Evolutionary conservation across 495 filamentous ascomycete species (phyloP), one percentile per base, ranked within the genome.

Genomic region (Parmelia sp.): DNA sequence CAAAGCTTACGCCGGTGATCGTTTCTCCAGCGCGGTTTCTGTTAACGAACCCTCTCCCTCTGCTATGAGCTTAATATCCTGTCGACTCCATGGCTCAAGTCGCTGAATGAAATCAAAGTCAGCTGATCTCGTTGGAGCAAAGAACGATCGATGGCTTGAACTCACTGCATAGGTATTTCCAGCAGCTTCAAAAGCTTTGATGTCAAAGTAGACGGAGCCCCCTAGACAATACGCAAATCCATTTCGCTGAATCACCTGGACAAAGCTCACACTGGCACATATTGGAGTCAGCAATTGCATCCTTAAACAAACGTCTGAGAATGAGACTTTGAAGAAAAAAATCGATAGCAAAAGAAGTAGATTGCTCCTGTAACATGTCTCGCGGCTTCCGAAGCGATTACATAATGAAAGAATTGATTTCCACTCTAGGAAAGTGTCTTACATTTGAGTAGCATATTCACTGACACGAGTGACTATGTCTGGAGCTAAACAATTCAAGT

Each of bases 191-290:
- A 96, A 97, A 0, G 90, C 84, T 4, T 79, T 77, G 66, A 96
- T 97, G 67, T 97, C 93, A 64, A 97, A 97, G 75, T 97, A 98
- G 3, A 98, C 91, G 0, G 90, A 94, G 0, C 91, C 91, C 65
- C 94, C 88, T 47, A 91, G 89, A 3, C 72, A 76, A 71, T 98
- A 98, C 7, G 86, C 94, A 68, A 90, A 97, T 0, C 87, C 86
- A 69, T 96, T 95, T n/a, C 85, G 70, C 17, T 96, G 80, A 51
- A 98, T 87, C 61, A 80, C 82, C 68, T 90, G 81, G 8, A 96
- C 89, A 64, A 90, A 91, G 10, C 78, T 74, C 17, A 87, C 90
- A 67, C 97, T 96, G 31, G 49, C 17, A 33, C 8, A 33, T 21
- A 6, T 33, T 17, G 9, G 27, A 21, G 29, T 55, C 29, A 55